These are phyloP conservation scores for Suhomyces wounanorum DNA, from an alignment of 1,139 yeast genomes.

Conservation along the genomic window DNA sequence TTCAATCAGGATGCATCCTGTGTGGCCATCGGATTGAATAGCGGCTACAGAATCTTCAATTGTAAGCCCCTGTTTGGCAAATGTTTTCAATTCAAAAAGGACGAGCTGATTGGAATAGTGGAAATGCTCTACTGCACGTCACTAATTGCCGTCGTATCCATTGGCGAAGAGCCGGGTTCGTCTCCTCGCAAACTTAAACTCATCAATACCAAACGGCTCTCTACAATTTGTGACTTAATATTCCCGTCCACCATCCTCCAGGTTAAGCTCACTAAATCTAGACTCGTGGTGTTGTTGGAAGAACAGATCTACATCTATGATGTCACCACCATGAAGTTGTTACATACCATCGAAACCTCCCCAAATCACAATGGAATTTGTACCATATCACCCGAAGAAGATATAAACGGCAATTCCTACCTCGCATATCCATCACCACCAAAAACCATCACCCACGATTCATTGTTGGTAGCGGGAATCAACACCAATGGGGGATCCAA, in stretches of 20 bases:
- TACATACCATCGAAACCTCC: conserved; percentile 85
- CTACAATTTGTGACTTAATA: conserved; percentile 80
- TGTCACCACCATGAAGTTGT: conserved; percentile 78
- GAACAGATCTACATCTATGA: conserved; percentile 90
- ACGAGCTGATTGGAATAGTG: conserved; percentile 68
- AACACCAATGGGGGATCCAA: conserved; percentile 50
- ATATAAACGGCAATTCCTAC: conserved; percentile 52
- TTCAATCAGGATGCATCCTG: conserved; percentile 94
- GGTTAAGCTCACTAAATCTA: conserved; percentile 72
- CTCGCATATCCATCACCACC: conserved; percentile 90
- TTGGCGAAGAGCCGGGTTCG: conserved; percentile 78
- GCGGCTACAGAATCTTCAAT: conserved; percentile 82
- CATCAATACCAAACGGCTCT: conserved; percentile 73
- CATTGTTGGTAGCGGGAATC: conserved; percentile 44
- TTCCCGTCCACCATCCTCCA: conserved; percentile 82
- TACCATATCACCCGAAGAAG: conserved; percentile 63
- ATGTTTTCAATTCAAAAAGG: conserved; percentile 55
- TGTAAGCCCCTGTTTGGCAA: conserved; percentile 84
- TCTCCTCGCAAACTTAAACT: conserved; percentile 82
- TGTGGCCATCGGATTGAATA: conserved; percentile 75
- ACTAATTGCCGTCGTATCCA: conserved; percentile 80
- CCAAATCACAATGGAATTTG: conserved; percentile 65
- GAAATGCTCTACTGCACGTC: conserved; percentile 94
- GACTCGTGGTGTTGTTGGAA: conserved; percentile 76
- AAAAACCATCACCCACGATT: conserved; percentile 47